Percentiles rank a stretch among this genome's conserved stretches.
Evolutionary conservation across 495 filamentous ascomycete genomes (phyloP).

Genomic region (Xylaria intraflava): DNA sequence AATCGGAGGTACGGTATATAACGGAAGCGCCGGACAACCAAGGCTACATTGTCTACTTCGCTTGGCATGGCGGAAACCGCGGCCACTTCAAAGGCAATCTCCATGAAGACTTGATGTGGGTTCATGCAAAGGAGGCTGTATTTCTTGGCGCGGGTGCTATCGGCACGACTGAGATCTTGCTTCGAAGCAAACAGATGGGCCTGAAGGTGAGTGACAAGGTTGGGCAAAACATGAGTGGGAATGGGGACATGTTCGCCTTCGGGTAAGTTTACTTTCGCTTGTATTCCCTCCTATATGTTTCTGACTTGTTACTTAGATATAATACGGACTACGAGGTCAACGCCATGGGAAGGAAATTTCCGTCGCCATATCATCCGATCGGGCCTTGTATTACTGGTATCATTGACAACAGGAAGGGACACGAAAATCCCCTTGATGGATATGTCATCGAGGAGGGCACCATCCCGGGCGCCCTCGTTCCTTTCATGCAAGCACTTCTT

Average conservation of each 20-base stretch:
- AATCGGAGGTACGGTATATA: slow-evolving; percentile 62
- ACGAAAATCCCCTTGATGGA: slow-evolving; percentile 53
- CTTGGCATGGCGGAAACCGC: slow-evolving; percentile 57
- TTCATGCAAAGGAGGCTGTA: slow-evolving; percentile 53
- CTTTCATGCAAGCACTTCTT: slow-evolving; percentile 52
- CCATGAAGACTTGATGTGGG: slow-evolving; percentile 61
- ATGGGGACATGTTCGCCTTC: slow-evolving; percentile 60
- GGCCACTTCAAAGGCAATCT: slow-evolving; percentile 51
- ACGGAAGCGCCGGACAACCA: slow-evolving; percentile 40
- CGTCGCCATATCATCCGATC: slow-evolving; percentile 45
- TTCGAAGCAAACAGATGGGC: slow-evolving; percentile 55
- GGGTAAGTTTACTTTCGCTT: slow-evolving; percentile 33
- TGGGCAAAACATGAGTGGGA: slow-evolving; percentile 59
- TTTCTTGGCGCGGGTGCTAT: slow-evolving; percentile 57
- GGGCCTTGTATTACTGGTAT: slow-evolving; percentile 60
- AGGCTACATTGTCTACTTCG: slow-evolving; percentile 59
- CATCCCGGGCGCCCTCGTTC: slow-evolving; percentile 50
- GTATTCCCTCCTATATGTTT: background rate
- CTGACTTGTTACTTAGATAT: slow-evolving; percentile 39
- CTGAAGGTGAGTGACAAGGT: slow-evolving; percentile 51
- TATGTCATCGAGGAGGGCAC: slow-evolving; percentile 62
- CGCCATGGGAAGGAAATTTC: slow-evolving; percentile 44
- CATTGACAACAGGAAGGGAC: slow-evolving; percentile 52
- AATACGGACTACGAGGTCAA: slow-evolving; percentile 52
- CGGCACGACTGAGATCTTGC: slow-evolving; percentile 60